Percentiles rank a stretch among this genome's conserved stretches.
Conservation (phyloP, 1,284 basidiomycete genomes). For the Meripilus lineatus region DNA sequence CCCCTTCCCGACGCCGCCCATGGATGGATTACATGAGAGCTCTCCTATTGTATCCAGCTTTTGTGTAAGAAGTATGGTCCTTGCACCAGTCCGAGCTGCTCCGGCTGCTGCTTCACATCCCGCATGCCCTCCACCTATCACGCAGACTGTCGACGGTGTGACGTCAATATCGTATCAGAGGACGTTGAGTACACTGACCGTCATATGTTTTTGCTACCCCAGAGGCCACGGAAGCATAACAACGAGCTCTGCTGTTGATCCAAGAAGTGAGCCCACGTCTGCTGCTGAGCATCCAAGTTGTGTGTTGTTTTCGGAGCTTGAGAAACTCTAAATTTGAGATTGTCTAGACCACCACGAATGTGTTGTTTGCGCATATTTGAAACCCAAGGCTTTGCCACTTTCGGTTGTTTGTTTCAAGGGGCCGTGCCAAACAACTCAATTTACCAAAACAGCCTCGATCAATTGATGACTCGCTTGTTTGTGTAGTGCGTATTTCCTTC, state of each 20-base stretch:
- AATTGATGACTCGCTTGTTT: neutral
- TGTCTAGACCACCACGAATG: too few relatives aligned
- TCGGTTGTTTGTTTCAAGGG: neutral
- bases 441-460: too few relatives aligned
- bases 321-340: too few relatives aligned
- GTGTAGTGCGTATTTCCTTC: neutral
- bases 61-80: slow-evolving; percentile 79
- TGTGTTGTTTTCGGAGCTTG: too few relatives aligned
- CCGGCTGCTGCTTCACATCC: slow-evolving; percentile 88
- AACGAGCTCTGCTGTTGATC: neutral
- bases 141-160: slow-evolving; percentile 53
- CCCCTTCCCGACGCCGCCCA: slow-evolving; percentile 87
- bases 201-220: slow-evolving; percentile 20
- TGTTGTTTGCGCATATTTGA: slow-evolving; percentile 5
- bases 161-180: slow-evolving; percentile 2
- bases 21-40: slow-evolving; percentile 87
- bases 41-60: slow-evolving; percentile 79
- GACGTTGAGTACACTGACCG: slow-evolving; percentile 13
- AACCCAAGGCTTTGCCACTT: slow-evolving; percentile 6
- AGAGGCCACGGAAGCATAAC: slow-evolving; percentile 16
- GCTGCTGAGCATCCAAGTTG: neutral
- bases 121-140: slow-evolving; percentile 91
- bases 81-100: slow-evolving; percentile 76
- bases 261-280: neutral
- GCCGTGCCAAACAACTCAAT: neutral